Percentiles rank a stretch among this genome's conserved stretches.
These are phyloP conservation scores for Ophioceras dolichostomum DNA, from an alignment of 2,329 filamentous ascomycete genomes.

Conservation along the genomic window DNA sequence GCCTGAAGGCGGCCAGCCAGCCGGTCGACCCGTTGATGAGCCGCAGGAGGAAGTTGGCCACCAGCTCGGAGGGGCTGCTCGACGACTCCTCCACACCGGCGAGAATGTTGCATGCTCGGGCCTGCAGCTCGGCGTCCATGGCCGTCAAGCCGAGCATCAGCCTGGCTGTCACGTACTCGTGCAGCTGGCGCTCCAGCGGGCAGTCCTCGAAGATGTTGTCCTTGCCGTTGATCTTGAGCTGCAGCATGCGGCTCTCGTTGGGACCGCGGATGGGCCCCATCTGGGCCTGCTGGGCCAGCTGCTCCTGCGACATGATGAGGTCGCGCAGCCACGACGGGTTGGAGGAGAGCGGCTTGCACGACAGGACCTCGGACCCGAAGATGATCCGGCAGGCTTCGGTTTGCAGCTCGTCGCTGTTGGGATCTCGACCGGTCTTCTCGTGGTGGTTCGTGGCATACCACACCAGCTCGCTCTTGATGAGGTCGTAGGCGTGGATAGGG, in stretches of 20 bases:
- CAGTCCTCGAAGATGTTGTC: constrained; percentile 44
- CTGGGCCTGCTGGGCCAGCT: constrained; percentile 28
- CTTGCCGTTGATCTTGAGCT: constrained; percentile 44
- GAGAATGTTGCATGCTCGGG: constrained; percentile 45
- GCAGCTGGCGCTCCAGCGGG: constrained; percentile 40
- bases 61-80: constrained; percentile 31
- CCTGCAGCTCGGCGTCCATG: constrained; percentile 47
- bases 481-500: constrained; percentile 46
- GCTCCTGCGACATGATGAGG: constrained; percentile 37
- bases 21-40: constrained; percentile 32
- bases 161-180: constrained; percentile 38
- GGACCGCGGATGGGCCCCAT: constrained; percentile 33
- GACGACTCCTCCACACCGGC: constrained; percentile 42
- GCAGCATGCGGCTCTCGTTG: constrained; percentile 32
- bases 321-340: constrained; percentile 44
- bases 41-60: constrained; percentile 45
- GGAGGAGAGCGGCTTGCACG: constrained; percentile 22
- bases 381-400: constrained; percentile 48
- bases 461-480: constrained; percentile 44
- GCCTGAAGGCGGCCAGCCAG: constrained; percentile 46
- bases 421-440: constrained; percentile 25
- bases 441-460: constrained; percentile 34
- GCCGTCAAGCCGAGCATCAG: constrained; percentile 43
- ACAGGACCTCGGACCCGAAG: constrained; percentile 37
- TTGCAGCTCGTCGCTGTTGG: constrained; percentile 40